Base-by-base conservation (phyloP, 805 yeast genomes). In the Wickerhamomyces queroliae region DNA sequence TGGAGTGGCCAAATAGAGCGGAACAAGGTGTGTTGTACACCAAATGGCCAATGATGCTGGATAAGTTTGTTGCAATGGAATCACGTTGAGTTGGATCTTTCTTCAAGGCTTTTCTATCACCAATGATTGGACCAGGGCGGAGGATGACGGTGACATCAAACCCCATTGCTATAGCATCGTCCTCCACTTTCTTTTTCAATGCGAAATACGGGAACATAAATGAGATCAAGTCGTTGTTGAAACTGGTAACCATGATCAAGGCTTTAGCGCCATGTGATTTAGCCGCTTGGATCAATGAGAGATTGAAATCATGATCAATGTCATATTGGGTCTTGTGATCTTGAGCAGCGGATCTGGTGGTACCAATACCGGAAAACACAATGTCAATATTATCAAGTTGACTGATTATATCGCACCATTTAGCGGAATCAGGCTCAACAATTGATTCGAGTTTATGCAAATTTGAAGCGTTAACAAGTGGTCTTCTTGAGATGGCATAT, bases 101-200 rank as follows among this genome's bases (percentile, higher is more conserved):
- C 3, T 25, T 5, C 12, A 39, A 26, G 3, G 7, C 5, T 5
- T 17, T 10, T 24, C 36, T 33, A 18, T 38, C 37, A 9, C 61
- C 61, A 17, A 45, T 38, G 5, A 55, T 23, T 19, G 60, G 58
- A n/a, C 61, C 61, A 10, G 61, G 61, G 40, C 56, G 43, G 15
- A 56, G 27, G 4, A 56, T 39, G 5, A 45, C 23, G 12, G 52
- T 28, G 16, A 46, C 45, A 12, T 40, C 36, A 26, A 50, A 34
- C 43, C 30, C 35, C 32, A 27, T 39, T 37, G 28, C 40, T 33
- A 29, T 28, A 26, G 52, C 35, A 31, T 42, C 52, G 5, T 43
- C 35, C 40, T 56, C 61, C 20, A 56, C 24, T 11, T 18, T 5
- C 15, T 18, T 10, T 16, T 30, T 30, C 16, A 18, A 8, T 2